Conservation (phyloP, 1,139 yeast species). For the Taphrina pruni region DNA sequence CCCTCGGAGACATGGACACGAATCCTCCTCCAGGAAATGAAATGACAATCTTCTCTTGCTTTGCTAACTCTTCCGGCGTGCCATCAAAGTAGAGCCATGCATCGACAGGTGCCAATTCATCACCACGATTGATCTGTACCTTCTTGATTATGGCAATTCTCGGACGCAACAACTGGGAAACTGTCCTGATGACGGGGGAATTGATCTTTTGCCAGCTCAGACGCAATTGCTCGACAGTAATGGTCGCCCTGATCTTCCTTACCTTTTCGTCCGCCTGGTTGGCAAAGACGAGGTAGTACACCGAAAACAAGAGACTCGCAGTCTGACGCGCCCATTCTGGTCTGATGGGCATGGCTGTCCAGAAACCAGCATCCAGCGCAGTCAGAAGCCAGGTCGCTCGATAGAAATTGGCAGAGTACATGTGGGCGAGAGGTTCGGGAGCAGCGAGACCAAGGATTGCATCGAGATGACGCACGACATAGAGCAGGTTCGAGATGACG, state of each 20-base stretch:
- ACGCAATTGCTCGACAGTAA: conserved; percentile 47
- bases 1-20: conserved; percentile 47
- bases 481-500: conserved; percentile 47
- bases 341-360: conserved; percentile 48
- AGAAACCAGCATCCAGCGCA: conserved; percentile 49
- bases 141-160: conserved; percentile 42
- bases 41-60: conserved; percentile 45
- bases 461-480: conserved; percentile 48
- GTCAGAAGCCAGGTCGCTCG: conserved; percentile 48
- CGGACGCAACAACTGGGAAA: conserved; percentile 44
- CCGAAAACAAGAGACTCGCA: conserved; percentile 46
- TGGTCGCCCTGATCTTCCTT: conserved; percentile 46
- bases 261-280: conserved; percentile 48
- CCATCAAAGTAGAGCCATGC: conserved; percentile 48
- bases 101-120: conserved; percentile 38
- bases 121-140: conserved; percentile 44
- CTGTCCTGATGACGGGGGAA: conserved; percentile 46
- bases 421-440: conserved; percentile 48
- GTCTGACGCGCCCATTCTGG: conserved; percentile 46
- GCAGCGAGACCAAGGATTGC: conserved; percentile 47
- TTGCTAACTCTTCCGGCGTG: conserved; percentile 43
- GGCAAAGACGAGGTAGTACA: conserved; percentile 48
- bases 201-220: conserved; percentile 48
- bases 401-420: conserved; percentile 47
- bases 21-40: conserved; percentile 49